phyloP scores from a whole-genome alignment of 495 filamentous ascomycete genomes.

The Aspergillus campestris region DNA sequence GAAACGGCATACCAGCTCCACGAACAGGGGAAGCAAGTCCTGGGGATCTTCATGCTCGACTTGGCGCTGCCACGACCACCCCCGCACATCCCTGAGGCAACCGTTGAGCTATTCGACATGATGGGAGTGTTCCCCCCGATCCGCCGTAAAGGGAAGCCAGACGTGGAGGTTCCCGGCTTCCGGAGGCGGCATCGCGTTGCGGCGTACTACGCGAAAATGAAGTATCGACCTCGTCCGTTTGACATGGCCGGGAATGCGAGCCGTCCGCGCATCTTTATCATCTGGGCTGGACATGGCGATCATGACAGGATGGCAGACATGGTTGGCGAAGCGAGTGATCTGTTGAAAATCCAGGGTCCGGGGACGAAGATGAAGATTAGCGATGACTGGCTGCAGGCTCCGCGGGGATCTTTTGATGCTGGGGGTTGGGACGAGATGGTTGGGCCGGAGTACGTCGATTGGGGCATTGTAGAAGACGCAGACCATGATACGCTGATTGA shows the following conservation, averaged over 20 bases:
- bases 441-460: slow-evolving; percentile 12
- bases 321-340: slow-evolving; percentile 5
- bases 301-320: slow-evolving; percentile 6
- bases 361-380: slow-evolving; percentile 1
- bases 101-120: background rate
- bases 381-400: slow-evolving; percentile 7
- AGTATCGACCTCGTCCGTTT: slow-evolving; percentile 10
- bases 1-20: no score
- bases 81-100: background rate
- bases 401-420: slow-evolving; percentile 10
- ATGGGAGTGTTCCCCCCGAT: slow-evolving; percentile 1
- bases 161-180: slow-evolving; percentile 2
- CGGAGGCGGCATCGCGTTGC: slow-evolving; percentile 3
- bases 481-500: slow-evolving; percentile 13
- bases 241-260: background rate
- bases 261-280: slow-evolving; percentile 8
- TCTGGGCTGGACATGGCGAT: slow-evolving; percentile 14
- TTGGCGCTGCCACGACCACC: background rate
- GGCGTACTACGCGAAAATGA: slow-evolving; percentile 8
- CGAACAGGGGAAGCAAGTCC: no score
- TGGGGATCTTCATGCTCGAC: no score
- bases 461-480: slow-evolving; percentile 6
- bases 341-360: slow-evolving; percentile 8
- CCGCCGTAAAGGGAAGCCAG: slow-evolving; percentile 3
- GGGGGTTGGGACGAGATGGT: slow-evolving; percentile 14